phyloP scores from a whole-genome alignment of 306 rosid genomes.

The Gynostemma pentaphyllum region DNA sequence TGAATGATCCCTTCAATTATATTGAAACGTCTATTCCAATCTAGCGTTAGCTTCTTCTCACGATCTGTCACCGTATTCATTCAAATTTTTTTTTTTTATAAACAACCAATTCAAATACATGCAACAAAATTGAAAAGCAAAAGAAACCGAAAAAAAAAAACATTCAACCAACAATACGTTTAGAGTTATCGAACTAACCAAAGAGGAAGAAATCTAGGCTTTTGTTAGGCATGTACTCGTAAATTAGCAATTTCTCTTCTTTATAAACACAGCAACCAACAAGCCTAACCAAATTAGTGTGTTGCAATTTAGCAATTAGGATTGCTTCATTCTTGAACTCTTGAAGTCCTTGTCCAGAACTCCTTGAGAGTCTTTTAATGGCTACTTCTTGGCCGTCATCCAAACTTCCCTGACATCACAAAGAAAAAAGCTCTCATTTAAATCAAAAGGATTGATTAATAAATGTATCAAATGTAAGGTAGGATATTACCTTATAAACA shows the following conservation, averaged over 20 bases:
- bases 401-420: slow-evolving; percentile 24
- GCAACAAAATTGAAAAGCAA: not conserved
- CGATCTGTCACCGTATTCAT: slow-evolving; percentile 10
- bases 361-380: slow-evolving; percentile 28
- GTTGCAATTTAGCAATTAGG: slow-evolving; percentile 31
- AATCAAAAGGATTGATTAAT: too few relatives aligned
- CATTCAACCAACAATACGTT: not conserved
- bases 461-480: not conserved
- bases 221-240: slow-evolving; percentile 9
- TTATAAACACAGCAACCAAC: slow-evolving; percentile 23
- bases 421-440: not conserved
- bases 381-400: slow-evolving; percentile 27
- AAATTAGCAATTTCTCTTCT: slow-evolving; percentile 18
- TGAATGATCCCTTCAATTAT: slow-evolving; percentile 17
- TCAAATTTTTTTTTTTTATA: not conserved
- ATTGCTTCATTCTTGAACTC: slow-evolving; percentile 18
- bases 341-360: slow-evolving; percentile 22
- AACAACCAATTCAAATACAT: not conserved
- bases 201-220: slow-evolving; percentile 22
- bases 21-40: slow-evolving; percentile 20
- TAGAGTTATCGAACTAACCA: slow-evolving; percentile 3
- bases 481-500: not conserved
- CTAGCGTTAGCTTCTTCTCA: not conserved
- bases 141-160: not conserved
- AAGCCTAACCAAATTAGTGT: slow-evolving; percentile 30